Conservation (phyloP, 2,329 filamentous ascomycete genomes). For the Camillea tinctor region DNA sequence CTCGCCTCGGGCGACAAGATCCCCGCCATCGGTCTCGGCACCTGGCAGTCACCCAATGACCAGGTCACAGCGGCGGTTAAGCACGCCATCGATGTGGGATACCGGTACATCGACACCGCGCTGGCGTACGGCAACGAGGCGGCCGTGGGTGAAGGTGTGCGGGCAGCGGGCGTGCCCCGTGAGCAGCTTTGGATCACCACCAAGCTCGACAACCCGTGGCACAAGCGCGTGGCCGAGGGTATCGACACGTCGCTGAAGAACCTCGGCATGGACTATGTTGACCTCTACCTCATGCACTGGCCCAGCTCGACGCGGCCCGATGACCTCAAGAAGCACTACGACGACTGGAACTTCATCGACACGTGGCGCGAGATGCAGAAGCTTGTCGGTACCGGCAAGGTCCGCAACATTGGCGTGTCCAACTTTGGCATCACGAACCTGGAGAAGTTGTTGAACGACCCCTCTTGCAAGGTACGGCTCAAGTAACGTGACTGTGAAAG, state of each 20-base stretch:
- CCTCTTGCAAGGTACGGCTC: slow-evolving; percentile 55
- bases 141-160: slow-evolving; percentile 66
- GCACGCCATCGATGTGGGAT: slow-evolving; percentile 64
- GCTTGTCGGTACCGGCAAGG: slow-evolving; percentile 66
- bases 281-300: slow-evolving; percentile 74
- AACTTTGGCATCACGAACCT: slow-evolving; percentile 83
- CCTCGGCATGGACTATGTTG: slow-evolving; percentile 64
- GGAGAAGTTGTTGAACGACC: slow-evolving; percentile 70
- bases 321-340: slow-evolving; percentile 64
- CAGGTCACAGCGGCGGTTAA: slow-evolving; percentile 72
- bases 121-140: slow-evolving; percentile 75
- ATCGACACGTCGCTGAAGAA: slow-evolving; percentile 59
- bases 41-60: slow-evolving; percentile 72
- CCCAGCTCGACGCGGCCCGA: slow-evolving; percentile 62
- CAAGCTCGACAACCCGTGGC: slow-evolving; percentile 80
- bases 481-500: not conserved
- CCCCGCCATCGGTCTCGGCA: slow-evolving; percentile 72
- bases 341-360: slow-evolving; percentile 80
- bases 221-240: slow-evolving; percentile 65
- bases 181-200: slow-evolving; percentile 71
- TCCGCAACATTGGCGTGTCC: slow-evolving; percentile 78
- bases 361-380: slow-evolving; percentile 75
- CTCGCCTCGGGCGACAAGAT: slow-evolving; percentile 79
- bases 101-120: slow-evolving; percentile 75
- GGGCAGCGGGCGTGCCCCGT: slow-evolving; percentile 62